A percentile compares a stretch with the other conserved stretches of the same genome.
These are phyloP conservation scores for Tetradesmus obliquus DNA, from an alignment of 139 green algal genomes.

Conservation along the genomic window DNA sequence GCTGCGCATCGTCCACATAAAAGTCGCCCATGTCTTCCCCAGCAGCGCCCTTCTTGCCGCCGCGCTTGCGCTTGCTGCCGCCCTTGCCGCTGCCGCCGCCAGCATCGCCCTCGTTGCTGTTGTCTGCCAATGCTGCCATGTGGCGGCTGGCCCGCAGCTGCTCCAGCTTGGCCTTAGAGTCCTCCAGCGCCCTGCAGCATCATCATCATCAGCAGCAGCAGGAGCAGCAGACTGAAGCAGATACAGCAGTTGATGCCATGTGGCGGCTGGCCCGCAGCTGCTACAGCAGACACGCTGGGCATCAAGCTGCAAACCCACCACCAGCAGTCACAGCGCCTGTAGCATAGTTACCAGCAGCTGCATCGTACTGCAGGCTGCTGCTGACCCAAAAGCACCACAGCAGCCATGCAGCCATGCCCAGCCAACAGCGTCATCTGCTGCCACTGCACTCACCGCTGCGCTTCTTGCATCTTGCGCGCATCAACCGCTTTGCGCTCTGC, in stretches of 20 bases:
- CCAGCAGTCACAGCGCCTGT: too few relatives aligned
- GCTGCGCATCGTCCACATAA: conserved; percentile 31
- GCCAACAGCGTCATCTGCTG: too few relatives aligned
- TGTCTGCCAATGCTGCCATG: neutral
- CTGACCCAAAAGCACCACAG: neutral
- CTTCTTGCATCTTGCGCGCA: neutral
- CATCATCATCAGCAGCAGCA: neutral
- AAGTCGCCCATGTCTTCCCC: conserved; percentile 17
- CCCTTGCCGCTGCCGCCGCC: conserved; percentile 3
- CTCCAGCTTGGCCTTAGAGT: conserved; percentile 8
- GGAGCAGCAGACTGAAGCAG: too few relatives aligned
- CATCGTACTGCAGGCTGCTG: neutral
- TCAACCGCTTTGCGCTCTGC: neutral
- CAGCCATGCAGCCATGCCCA: neutral
- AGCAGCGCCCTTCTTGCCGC: conserved; percentile 1
- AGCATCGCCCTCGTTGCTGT: neutral
- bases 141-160: neutral
- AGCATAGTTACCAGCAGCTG: too few relatives aligned
- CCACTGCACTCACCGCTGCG: neutral
- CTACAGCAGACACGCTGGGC: too few relatives aligned
- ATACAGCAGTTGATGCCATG: too few relatives aligned
- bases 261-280: too few relatives aligned
- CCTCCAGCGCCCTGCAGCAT: conserved; percentile 25
- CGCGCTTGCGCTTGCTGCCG: conserved; percentile 11
- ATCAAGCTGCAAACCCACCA: too few relatives aligned